Conservation (phyloP, 805 yeast genomes). For the Blastobotrys mokoenaii region DNA sequence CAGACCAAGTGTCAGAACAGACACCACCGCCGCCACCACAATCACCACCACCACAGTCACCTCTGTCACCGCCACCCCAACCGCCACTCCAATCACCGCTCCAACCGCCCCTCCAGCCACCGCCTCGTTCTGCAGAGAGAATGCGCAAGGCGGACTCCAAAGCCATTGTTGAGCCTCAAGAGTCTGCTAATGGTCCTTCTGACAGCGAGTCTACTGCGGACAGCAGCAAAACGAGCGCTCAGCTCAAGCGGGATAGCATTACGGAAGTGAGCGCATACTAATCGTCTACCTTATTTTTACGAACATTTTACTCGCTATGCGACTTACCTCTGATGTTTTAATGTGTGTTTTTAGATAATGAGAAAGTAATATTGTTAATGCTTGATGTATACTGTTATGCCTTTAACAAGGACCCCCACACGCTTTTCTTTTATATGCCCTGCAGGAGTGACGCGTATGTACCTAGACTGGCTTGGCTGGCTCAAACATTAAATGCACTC, state of each 20-base stretch:
- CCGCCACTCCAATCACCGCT: not conserved
- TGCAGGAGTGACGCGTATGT: too few relatives aligned
- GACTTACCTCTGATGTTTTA: too few relatives aligned
- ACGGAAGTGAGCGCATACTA: slow-evolving; percentile 21
- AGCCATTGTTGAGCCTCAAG: not conserved
- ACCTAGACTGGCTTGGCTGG: too few relatives aligned
- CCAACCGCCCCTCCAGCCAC: not conserved
- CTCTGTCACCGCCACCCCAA: not conserved
- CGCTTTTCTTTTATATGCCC: too few relatives aligned
- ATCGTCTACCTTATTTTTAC: not conserved
- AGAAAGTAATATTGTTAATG: too few relatives aligned
- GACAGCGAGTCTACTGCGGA: slow-evolving; percentile 1
- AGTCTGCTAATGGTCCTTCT: not conserved
- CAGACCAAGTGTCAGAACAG: not conserved
- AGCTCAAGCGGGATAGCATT: slow-evolving; percentile 17
- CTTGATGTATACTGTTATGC: too few relatives aligned
- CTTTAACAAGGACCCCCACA: too few relatives aligned
- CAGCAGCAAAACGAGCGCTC: not conserved
- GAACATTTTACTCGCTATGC: too few relatives aligned
- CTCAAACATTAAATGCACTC: too few relatives aligned
- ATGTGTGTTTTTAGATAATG: too few relatives aligned
- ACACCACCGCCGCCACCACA: slow-evolving; percentile 1
- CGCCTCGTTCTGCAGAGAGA: not conserved
- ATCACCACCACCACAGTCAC: not conserved
- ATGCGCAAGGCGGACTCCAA: not conserved